These are phyloP conservation scores for Microbotryum violaceum DNA, from an alignment of 1,284 basidiomycete species.

Conservation along the genomic window DNA sequence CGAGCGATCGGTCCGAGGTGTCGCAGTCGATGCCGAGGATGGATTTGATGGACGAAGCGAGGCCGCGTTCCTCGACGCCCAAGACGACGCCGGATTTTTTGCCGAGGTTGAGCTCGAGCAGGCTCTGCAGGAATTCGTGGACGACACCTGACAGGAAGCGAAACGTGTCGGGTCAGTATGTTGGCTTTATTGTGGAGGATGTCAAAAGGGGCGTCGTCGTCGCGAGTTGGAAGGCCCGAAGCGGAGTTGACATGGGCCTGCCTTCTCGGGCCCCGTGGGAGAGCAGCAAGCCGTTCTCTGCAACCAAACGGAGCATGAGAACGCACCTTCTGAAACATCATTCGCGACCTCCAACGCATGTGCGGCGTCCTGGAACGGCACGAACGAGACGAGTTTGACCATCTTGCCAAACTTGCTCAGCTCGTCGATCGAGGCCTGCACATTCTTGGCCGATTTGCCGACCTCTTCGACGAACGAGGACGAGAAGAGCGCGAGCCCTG, in stretches of 20 bases:
- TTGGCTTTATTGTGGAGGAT: no score
- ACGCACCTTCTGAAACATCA: slow-evolving; percentile 85
- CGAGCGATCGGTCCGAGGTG: slow-evolving; percentile 74
- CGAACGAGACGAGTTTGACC: slow-evolving; percentile 84
- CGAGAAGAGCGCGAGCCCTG: slow-evolving; percentile 91
- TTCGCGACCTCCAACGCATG: slow-evolving; percentile 95
- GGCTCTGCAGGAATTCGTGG: slow-evolving; percentile 75
- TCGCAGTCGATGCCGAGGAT: slow-evolving; percentile 74
- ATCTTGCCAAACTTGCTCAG: slow-evolving; percentile 84
- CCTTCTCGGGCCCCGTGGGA: no score
- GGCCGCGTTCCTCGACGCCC: slow-evolving; percentile 69
- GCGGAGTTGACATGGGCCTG: no score
- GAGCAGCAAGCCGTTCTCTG: no score
- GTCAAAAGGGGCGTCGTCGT: no score
- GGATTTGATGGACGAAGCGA: slow-evolving; percentile 75
- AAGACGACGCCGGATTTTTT: slow-evolving; percentile 74
- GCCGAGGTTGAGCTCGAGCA: slow-evolving; percentile 82
- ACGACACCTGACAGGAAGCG: slow-evolving; percentile 56
- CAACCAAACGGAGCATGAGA: no score
- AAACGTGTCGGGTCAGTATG: no score
- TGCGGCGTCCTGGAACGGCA: slow-evolving; percentile 72
- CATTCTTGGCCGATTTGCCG: slow-evolving; percentile 68
- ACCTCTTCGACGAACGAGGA: slow-evolving; percentile 84
- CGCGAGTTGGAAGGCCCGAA: no score
- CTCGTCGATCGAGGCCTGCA: slow-evolving; percentile 55